Percentiles rank a stretch among this genome's conserved stretches.
Conservation (phyloP, 1,284 basidiomycete genomes). For the Heterobasidion parviporum region DNA sequence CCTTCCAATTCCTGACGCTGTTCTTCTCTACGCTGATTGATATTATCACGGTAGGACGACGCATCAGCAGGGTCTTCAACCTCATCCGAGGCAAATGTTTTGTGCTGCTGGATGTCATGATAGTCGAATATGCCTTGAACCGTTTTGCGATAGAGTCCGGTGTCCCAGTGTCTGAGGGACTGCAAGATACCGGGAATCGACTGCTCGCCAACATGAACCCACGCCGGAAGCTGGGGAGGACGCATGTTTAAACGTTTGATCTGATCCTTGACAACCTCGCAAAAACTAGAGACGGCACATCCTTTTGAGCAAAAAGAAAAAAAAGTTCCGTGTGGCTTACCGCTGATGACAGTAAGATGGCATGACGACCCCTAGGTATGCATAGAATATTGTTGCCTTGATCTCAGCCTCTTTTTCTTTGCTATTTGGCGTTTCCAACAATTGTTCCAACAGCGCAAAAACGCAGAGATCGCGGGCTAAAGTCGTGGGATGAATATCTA, state of each 20-base stretch:
- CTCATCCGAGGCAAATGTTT: too few species aligned
- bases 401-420: neutral
- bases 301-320: neutral
- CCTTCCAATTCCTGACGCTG: too few species aligned
- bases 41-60: too few species aligned
- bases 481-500: slow-evolving; percentile 17
- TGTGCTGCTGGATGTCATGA: too few species aligned
- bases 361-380: slow-evolving; percentile 5
- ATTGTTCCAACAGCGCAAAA: slow-evolving; percentile 13
- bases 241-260: neutral
- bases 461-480: slow-evolving; percentile 18
- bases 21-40: too few species aligned
- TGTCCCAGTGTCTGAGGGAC: neutral
- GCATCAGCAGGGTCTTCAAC: too few species aligned
- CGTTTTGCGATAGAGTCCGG: neutral
- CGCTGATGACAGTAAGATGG: slow-evolving; percentile 2
- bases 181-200: neutral
- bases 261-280: neutral
- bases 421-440: slow-evolving; percentile 2
- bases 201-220: neutral
- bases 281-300: neutral
- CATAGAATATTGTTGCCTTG: slow-evolving; percentile 6
- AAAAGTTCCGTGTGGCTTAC: neutral
- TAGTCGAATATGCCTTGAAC: neutral
- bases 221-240: neutral